Conservation (phyloP, 805 yeast genomes). For the Zygosaccharomyces kombuchaensis region DNA sequence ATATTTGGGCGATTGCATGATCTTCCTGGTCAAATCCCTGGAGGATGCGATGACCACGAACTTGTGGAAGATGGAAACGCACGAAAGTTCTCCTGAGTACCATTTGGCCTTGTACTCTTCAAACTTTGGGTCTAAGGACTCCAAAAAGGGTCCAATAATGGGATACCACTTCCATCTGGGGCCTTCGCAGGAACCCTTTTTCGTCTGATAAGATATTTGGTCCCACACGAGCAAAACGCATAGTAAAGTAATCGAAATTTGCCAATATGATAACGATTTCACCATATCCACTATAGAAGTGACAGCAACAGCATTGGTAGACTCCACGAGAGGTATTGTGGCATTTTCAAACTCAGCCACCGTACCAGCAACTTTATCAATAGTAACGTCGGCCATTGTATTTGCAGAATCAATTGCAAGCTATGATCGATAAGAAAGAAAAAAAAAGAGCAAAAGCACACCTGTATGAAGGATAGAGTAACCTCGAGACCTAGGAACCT, state of each 20-base stretch:
- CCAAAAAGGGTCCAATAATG: constrained; percentile 91
- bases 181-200: constrained; percentile 88
- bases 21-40: constrained; percentile 83
- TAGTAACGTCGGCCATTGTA: constrained; percentile 11
- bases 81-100: constrained; percentile 89
- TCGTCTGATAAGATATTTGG: constrained; percentile 70
- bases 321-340: constrained; percentile 2
- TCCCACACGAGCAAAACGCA: constrained; percentile 56
- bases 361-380: constrained; percentile 1
- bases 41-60: constrained; percentile 91
- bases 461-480: not conserved
- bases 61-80: constrained; percentile 97
- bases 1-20: constrained; percentile 75
- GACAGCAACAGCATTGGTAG: not conserved
- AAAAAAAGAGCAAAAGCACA: not conserved
- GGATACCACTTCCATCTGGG: constrained; percentile 90
- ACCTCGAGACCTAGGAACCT: not conserved
- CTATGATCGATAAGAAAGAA: not conserved
- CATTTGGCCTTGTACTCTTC: constrained; percentile 90
- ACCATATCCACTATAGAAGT: constrained; percentile 11
- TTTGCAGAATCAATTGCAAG: not conserved
- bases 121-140: constrained; percentile 90
- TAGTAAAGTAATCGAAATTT: constrained; percentile 44
- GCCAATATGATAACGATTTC: constrained; percentile 47
- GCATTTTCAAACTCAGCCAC: constrained; percentile 11